Evolutionary conservation across 1,139 yeast genomes (phyloP).

Genomic region (Geotrichum restrictum): DNA sequence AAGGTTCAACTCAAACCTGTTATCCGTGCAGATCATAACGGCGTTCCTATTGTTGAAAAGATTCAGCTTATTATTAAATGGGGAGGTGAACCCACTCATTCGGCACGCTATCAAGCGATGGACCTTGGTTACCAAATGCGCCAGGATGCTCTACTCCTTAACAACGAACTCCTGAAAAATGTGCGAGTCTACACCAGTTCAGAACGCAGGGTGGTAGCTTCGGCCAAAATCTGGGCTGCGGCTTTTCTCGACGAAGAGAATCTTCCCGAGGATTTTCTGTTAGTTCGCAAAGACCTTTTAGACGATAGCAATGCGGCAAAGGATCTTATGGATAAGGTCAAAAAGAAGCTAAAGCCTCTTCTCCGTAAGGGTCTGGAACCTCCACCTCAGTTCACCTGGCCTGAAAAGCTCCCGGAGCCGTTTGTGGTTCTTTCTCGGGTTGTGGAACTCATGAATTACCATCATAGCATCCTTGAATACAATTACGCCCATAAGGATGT

Average conservation of each 20-base stretch:
- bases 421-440: conserved; percentile 88
- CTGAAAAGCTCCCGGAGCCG: conserved; percentile 96
- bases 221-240: conserved; percentile 83
- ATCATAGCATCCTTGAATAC: conserved; percentile 75
- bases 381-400: conserved; percentile 99
- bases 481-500: conserved; percentile 71
- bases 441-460: conserved; percentile 93
- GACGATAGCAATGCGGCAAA: conserved; percentile 99
- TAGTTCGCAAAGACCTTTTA: conserved; percentile 80
- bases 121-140: conserved; percentile 95
- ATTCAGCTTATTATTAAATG: conserved; percentile 94
- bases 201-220: conserved; percentile 88
- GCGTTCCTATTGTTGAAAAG: conserved; percentile 58
- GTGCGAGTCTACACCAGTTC: conserved; percentile 87
- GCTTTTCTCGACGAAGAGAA: conserved; percentile 73
- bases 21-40: conserved; percentile 44
- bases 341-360: conserved; percentile 90
- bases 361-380: conserved; percentile 95
- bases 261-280: conserved; percentile 73
- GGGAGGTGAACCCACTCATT: conserved; percentile 99
- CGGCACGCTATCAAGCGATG: conserved; percentile 89
- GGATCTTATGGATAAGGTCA: conserved; percentile 95
- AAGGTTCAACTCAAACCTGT: conserved; percentile 94
- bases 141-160: conserved; percentile 82
- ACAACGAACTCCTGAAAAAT: conserved; percentile 77